Percentiles rank a stretch among this genome's conserved stretches.
Evolutionary conservation across 1,284 basidiomycete species (phyloP).

Genomic region (Austroboletus olivaceoglutinosus): DNA sequence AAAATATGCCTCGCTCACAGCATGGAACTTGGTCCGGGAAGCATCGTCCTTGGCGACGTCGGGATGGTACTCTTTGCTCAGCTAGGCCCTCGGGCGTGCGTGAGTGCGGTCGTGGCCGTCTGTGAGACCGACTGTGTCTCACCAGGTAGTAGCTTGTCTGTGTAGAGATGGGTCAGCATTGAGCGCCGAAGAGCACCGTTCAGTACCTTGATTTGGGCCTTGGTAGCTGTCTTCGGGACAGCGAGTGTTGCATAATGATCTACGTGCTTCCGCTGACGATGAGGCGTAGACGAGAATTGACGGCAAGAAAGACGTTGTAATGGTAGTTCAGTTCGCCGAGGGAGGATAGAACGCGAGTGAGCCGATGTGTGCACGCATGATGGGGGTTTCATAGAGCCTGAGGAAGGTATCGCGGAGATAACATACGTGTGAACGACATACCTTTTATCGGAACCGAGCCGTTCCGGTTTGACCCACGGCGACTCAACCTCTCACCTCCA

Average conservation of each 20-base stretch:
- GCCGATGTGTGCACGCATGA: slow-evolving; percentile 1
- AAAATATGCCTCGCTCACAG: slow-evolving; percentile 49
- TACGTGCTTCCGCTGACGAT: slow-evolving; percentile 9
- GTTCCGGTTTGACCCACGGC: slow-evolving; percentile 23
- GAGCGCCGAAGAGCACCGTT: neutral
- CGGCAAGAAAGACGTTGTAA: neutral
- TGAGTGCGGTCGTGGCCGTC: neutral
- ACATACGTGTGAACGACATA: slow-evolving; percentile 27
- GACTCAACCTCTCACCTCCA: neutral
- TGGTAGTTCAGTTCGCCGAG: neutral
- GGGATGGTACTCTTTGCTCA: slow-evolving; percentile 52
- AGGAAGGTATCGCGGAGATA: neutral
- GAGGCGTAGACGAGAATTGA: slow-evolving; percentile 23
- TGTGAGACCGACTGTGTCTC: neutral
- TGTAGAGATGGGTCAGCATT: neutral
- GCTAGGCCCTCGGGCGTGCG: slow-evolving; percentile 26
- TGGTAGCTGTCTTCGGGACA: slow-evolving; percentile 42
- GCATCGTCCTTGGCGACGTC: slow-evolving; percentile 42
- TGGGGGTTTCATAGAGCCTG: neutral
- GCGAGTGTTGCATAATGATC: slow-evolving; percentile 46
- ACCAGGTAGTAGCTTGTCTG: slow-evolving; percentile 51
- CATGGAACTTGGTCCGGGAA: slow-evolving; percentile 45
- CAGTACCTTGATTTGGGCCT: slow-evolving; percentile 46
- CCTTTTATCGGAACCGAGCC: neutral
- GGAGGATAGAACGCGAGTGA: neutral